These are phyloP conservation scores for Solanum sitiens DNA, from an alignment of 257 asterid species.

Conservation along the genomic window DNA sequence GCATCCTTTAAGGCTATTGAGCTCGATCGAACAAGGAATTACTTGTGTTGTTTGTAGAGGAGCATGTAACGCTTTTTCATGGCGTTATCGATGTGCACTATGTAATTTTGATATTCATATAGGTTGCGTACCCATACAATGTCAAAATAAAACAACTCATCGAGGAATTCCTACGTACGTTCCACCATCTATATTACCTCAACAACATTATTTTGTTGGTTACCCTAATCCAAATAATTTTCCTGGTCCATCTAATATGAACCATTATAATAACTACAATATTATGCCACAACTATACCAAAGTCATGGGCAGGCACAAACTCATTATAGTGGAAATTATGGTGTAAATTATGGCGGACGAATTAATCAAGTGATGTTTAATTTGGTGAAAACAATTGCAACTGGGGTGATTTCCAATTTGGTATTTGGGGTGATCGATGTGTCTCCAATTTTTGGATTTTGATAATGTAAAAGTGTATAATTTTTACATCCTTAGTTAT, in stretches of 20 bases:
- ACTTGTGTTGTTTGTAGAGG: neutral
- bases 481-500: neutral
- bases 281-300: neutral
- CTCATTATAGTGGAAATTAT: neutral
- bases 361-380: neutral
- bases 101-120: constrained; percentile 14
- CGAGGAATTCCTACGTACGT: neutral
- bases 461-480: neutral
- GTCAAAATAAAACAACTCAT: neutral
- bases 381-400: neutral
- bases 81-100: constrained; percentile 13
- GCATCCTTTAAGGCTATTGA: constrained; percentile 4
- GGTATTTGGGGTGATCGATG: neutral
- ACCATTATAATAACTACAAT: neutral
- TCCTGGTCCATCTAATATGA: neutral
- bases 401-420: neutral
- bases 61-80: neutral
- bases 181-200: neutral
- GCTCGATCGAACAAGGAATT: neutral
- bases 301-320: neutral
- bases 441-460: neutral
- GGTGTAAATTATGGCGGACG: neutral
- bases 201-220: neutral
- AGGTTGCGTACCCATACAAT: neutral
- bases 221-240: neutral